These are phyloP conservation scores for Mollisia scopiformis DNA, from an alignment of 2,329 filamentous ascomycete species.

Conservation along the genomic window DNA sequence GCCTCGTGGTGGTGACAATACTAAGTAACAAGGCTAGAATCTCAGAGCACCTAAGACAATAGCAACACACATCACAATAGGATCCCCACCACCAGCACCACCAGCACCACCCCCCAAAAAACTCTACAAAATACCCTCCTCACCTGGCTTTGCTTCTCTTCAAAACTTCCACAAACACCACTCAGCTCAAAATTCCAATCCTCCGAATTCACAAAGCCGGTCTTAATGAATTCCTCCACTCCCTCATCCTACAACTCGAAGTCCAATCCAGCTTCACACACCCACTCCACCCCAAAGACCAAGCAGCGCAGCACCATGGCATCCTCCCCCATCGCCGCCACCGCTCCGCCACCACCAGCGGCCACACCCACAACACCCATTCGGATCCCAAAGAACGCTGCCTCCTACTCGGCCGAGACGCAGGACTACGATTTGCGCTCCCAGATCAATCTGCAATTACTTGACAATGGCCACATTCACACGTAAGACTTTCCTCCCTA, in stretches of 20 bases:
- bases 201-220: background rate
- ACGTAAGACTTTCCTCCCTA: constrained; percentile 52
- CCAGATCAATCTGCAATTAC: constrained; percentile 61
- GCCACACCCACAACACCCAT: constrained; percentile 50
- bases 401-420: constrained; percentile 62
- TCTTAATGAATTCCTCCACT: background rate
- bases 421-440: constrained; percentile 65
- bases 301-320: constrained; percentile 23
- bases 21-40: too few relatives aligned
- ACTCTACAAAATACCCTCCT: too few relatives aligned
- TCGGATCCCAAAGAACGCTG: constrained; percentile 58
- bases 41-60: too few relatives aligned
- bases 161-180: background rate
- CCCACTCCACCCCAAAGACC: background rate
- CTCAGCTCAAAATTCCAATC: background rate
- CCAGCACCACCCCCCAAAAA: too few relatives aligned
- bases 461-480: constrained; percentile 60
- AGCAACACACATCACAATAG: too few relatives aligned
- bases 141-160: too few relatives aligned
- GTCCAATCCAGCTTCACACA: background rate
- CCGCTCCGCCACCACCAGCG: constrained; percentile 5
- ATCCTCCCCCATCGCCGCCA: background rate
- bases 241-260: background rate
- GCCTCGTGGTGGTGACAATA: too few relatives aligned
- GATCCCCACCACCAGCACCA: too few relatives aligned